Evolutionary conservation across 78 protist species (phyloP).

Genomic region (Bodo saltans): DNA sequence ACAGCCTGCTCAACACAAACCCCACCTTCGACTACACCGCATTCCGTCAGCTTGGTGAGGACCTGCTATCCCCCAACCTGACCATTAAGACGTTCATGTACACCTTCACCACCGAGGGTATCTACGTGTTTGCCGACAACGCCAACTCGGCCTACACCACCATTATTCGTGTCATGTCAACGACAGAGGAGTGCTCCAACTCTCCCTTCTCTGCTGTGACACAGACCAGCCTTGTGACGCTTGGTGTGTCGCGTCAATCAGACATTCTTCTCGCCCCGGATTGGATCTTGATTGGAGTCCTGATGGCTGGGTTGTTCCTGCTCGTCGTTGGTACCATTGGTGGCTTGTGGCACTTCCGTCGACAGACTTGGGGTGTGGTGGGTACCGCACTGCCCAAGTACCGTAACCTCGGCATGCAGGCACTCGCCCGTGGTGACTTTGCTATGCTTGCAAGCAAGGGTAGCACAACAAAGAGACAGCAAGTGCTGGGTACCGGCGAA

Average conservation of each 20-base stretch:
- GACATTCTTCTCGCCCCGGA: constrained; percentile 32
- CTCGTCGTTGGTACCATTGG: constrained; percentile 5
- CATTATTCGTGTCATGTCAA: constrained; percentile 41
- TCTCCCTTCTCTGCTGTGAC: constrained; percentile 12
- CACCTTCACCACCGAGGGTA: constrained; percentile 42
- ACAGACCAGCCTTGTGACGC: background rate
- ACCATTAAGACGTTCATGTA: constrained; percentile 27
- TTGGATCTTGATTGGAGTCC: constrained; percentile 36
- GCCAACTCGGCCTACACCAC: background rate
- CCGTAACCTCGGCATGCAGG: constrained; percentile 22
- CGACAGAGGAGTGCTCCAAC: background rate
- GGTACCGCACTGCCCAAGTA: background rate
- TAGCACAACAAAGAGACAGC: background rate
- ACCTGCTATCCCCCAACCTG: background rate
- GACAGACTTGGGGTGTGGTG: constrained; percentile 19
- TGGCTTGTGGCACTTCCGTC: background rate
- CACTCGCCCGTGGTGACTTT: background rate
- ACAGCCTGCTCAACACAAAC: constrained; percentile 56
- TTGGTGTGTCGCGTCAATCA: background rate
- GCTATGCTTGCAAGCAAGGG: constrained; percentile 32
- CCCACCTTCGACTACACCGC: constrained; percentile 48
- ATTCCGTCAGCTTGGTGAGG: constrained; percentile 26
- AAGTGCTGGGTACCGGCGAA: background rate
- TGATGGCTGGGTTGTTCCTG: constrained; percentile 2
- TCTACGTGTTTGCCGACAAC: constrained; percentile 36